Conservation (phyloP, 2,329 filamentous ascomycete genomes). For the Fusarium caatingaense region DNA sequence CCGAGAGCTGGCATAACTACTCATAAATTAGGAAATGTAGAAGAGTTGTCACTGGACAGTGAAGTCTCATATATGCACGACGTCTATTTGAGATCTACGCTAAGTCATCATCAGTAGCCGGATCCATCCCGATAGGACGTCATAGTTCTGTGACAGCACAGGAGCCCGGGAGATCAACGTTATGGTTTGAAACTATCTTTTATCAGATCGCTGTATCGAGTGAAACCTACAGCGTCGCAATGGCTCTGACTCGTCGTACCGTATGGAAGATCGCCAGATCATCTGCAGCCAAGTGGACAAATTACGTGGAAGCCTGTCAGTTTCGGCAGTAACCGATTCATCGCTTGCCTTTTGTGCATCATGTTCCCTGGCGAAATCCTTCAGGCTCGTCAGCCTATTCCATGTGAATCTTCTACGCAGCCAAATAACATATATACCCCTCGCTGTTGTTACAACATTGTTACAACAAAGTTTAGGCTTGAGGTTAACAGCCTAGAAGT, state of each 20-base stretch:
- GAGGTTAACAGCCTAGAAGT: too few relatives aligned
- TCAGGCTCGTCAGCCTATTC: too few relatives aligned
- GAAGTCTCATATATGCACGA: neutral
- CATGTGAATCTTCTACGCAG: too few relatives aligned
- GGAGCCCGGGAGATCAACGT: neutral
- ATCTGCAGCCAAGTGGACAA: too few relatives aligned
- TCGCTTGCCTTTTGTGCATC: too few relatives aligned
- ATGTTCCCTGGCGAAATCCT: too few relatives aligned
- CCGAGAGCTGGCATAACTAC: neutral
- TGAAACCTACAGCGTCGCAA: neutral
- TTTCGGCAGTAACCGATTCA: neutral
- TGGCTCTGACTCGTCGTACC: rapidly evolving
- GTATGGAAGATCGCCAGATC: neutral
- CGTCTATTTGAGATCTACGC: too few relatives aligned
- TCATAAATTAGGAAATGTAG: too few relatives aligned
- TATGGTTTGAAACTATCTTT: neutral
- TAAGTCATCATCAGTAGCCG: neutral
- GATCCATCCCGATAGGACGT: neutral
- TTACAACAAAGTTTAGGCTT: too few relatives aligned
- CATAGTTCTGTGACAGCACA: neutral
- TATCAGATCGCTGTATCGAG: neutral
- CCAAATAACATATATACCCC: too few relatives aligned
- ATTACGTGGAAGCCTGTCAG: rapidly evolving
- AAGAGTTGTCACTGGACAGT: too few relatives aligned
- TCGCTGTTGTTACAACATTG: too few relatives aligned